Base-by-base conservation (phyloP, 345 rosid genomes). In the Barbarea vulgaris region DNA sequence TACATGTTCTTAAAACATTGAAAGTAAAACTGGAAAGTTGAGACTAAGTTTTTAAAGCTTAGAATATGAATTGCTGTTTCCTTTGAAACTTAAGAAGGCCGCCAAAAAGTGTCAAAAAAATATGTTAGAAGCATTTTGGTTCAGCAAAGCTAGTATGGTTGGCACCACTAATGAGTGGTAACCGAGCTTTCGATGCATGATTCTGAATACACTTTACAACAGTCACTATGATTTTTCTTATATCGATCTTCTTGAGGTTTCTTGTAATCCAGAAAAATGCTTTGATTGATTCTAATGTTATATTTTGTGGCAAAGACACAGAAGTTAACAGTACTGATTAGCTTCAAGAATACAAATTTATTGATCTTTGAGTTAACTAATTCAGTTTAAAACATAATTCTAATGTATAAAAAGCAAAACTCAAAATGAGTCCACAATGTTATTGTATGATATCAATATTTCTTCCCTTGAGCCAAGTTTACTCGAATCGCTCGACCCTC, bases 401-500 rank as follows among this genome's bases (percentile, higher is more conserved):
- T 65, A 33, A 33, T 46, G 59, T 56, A 74, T 33, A 25, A 65
- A 14, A n/a, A n/a, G n/a, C n/a, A n/a, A n/a, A 54, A 19, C 37
- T 34, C 47, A 66, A 57, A 67, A 51, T 15, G 47, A 13, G 19
- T 67, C 19, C 42, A 67, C 44, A 27, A 68, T 77, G 66, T 62
- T 42, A 2, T 62, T 61, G 65, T 44, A 34, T 54, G 34, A 17
- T 46, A 67, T 79, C 70, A 78, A 7, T 22, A 75, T 75, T 79
- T 84, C 78, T 79, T 88, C 60, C 94, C 97, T 77, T 89, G 77
- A 53, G 98, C 97, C 65, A 83, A 53, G 83, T 89, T 87, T n/a
- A 91, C 91, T 13, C 97, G 83, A 67, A 91, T 71, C 0, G 84
- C 85, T 10, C 97, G 81, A 33, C 97, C 98, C 37, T 91, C 96